Conservation (phyloP, 1,139 yeast genomes). For the Sugiyamaella novakii region DNA sequence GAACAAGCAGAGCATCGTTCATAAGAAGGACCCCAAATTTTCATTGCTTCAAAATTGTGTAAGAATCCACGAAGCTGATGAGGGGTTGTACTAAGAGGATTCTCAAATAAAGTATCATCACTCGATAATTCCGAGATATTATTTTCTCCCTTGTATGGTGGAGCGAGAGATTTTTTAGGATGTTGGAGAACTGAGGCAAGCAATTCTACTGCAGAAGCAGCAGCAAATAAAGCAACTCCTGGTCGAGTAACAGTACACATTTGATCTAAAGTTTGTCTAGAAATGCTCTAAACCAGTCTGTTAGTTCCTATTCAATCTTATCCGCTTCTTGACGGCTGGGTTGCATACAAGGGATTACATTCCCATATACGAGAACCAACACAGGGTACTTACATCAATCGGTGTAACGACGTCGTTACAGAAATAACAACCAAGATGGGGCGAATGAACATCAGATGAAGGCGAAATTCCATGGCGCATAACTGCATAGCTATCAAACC, state of each 20-base stretch:
- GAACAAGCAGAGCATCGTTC: conserved; percentile 87
- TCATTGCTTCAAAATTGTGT: conserved; percentile 61
- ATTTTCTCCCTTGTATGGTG: conserved; percentile 38
- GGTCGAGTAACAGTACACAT: conserved; percentile 99
- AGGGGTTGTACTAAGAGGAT: conserved; percentile 70
- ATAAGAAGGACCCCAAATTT: conserved; percentile 71
- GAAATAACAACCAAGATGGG: conserved; percentile 83
- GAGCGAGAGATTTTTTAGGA: conserved; percentile 53
- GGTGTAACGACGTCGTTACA: conserved; percentile 98
- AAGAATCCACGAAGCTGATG: conserved; percentile 91
- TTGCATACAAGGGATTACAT: too few relatives aligned
- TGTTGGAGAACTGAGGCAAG: conserved; percentile 75
- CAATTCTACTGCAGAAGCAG: conserved; percentile 84
- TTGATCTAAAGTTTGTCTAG: conserved; percentile 88
- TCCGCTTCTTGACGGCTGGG: too few relatives aligned
- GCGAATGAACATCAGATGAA: conserved; percentile 27
- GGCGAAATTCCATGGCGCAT: conserved; percentile 78
- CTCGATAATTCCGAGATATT: neutral
- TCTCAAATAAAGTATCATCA: conserved; percentile 26
- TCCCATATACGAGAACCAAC: too few relatives aligned
- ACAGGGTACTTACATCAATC: conserved; percentile 50
- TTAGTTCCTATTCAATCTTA: too few relatives aligned
- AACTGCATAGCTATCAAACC: conserved; percentile 89
- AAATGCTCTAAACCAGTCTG: conserved; percentile 48
- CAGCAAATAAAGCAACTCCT: conserved; percentile 87